Conservation (phyloP, 352 stramenopile species). For the Phytopythium mirpurense region DNA sequence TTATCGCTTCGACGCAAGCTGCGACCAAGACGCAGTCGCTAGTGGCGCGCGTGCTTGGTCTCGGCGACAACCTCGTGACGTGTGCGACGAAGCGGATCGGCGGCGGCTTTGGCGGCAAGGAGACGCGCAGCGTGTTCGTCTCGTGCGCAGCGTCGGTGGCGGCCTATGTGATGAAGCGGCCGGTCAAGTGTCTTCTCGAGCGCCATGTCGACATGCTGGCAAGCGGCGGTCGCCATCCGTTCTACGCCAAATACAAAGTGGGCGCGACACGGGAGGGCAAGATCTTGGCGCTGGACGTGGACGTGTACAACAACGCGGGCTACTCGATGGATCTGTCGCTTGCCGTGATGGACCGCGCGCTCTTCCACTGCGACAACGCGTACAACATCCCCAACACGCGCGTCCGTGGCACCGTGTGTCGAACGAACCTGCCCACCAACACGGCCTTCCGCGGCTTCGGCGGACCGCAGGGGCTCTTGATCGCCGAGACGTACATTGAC, state of each 20-base stretch:
- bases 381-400: conserved; percentile 93
- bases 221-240: conserved; percentile 91
- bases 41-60: conserved; percentile 87
- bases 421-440: conserved; percentile 93
- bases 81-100: conserved; percentile 93
- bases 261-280: conserved; percentile 79
- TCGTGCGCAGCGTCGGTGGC: conserved; percentile 90
- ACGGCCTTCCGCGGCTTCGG: conserved; percentile 96
- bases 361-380: conserved; percentile 94
- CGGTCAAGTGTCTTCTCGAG: conserved; percentile 90
- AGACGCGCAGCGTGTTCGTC: conserved; percentile 90
- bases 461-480: conserved; percentile 89
- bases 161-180: conserved; percentile 81
- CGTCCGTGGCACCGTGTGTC: conserved; percentile 87
- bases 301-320: conserved; percentile 94
- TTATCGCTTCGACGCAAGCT: conserved; percentile 94
- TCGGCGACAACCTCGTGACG: conserved; percentile 89
- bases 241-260: conserved; percentile 93
- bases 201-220: conserved; percentile 95
- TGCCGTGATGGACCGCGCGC: conserved; percentile 91
- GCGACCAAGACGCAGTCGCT: conserved; percentile 90
- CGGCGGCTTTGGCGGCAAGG: conserved; percentile 96
- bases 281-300: conserved; percentile 87
- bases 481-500: conserved; percentile 94
- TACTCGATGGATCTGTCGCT: conserved; percentile 93